Percentiles rank a stretch among this genome's conserved stretches.
phyloP scores from a whole-genome alignment of 2,329 filamentous ascomycete species.

The Leptodontidium sp. region DNA sequence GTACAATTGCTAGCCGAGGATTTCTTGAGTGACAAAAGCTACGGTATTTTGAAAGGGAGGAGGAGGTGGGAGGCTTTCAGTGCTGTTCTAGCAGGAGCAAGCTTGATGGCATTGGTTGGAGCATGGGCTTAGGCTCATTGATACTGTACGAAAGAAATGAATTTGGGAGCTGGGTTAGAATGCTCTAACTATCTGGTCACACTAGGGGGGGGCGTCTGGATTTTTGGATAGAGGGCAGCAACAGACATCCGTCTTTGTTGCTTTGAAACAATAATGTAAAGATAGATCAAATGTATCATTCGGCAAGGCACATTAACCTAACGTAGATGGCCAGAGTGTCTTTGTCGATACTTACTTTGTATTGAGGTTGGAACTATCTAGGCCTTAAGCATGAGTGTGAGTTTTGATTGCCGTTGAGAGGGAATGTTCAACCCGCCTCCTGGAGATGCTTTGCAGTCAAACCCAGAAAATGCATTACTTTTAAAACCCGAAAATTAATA shows the following conservation, averaged over 20 bases:
- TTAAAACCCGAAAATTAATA: neutral
- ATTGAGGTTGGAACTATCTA: too few species aligned
- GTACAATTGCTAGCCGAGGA: slow-evolving; percentile 88
- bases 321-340: neutral
- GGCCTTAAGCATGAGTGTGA: too few species aligned
- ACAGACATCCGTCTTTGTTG: neutral
- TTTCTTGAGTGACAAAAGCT: slow-evolving; percentile 77
- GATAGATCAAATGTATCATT: slow-evolving; percentile 1
- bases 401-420: too few species aligned
- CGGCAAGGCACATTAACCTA: neutral
- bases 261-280: neutral
- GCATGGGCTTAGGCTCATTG: slow-evolving; percentile 61
- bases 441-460: too few species aligned
- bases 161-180: neutral
- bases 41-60: slow-evolving; percentile 63
- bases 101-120: slow-evolving; percentile 72
- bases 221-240: neutral
- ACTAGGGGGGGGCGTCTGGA: neutral
- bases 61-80: slow-evolving; percentile 67
- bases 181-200: neutral
- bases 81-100: slow-evolving; percentile 65
- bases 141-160: slow-evolving; percentile 3
- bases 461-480: neutral
- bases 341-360: too few species aligned
- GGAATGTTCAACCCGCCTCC: too few species aligned